Conservation (phyloP, 306 rosid species). For the Casuarina cunninghamiana region DNA sequence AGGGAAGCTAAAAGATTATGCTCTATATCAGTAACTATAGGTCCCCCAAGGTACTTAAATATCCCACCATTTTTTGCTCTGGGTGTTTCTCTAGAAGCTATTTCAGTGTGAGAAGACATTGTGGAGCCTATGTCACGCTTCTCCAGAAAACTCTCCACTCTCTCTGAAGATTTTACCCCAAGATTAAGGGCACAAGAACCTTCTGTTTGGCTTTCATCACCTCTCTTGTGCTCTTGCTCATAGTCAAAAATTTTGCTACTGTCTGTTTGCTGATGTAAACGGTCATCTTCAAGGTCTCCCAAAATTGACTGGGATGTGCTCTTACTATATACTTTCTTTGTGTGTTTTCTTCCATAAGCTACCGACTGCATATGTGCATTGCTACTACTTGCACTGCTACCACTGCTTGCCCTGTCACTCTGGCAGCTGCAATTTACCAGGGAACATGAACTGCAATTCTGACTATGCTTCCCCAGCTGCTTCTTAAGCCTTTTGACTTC, state of each 20-base stretch:
- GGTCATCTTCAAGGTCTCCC: constrained; percentile 47
- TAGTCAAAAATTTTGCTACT: constrained; percentile 32
- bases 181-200: constrained; percentile 18
- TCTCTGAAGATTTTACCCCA: constrained; percentile 34
- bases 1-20: constrained; percentile 61
- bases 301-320: constrained; percentile 36
- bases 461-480: constrained; percentile 64
- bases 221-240: constrained; percentile 33
- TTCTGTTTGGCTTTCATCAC: constrained; percentile 25
- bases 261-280: constrained; percentile 31
- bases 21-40: constrained; percentile 57
- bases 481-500: constrained; percentile 96
- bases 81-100: constrained; percentile 40
- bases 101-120: constrained; percentile 40
- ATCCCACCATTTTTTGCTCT: constrained; percentile 79
- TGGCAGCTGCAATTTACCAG: constrained; percentile 96
- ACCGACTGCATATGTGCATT: constrained; percentile 34
- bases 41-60: constrained; percentile 78
- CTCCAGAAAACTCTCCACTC: constrained; percentile 34
- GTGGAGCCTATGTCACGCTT: constrained; percentile 27
- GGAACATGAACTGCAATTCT: constrained; percentile 83
- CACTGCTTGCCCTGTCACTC: constrained; percentile 96
- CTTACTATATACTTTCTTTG: constrained; percentile 51
- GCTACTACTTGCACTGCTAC: constrained; percentile 93
- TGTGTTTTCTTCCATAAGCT: constrained; percentile 61